Evolutionary conservation across 495 filamentous ascomycete genomes (phyloP).

Genomic region (Penicillium turbatum): DNA sequence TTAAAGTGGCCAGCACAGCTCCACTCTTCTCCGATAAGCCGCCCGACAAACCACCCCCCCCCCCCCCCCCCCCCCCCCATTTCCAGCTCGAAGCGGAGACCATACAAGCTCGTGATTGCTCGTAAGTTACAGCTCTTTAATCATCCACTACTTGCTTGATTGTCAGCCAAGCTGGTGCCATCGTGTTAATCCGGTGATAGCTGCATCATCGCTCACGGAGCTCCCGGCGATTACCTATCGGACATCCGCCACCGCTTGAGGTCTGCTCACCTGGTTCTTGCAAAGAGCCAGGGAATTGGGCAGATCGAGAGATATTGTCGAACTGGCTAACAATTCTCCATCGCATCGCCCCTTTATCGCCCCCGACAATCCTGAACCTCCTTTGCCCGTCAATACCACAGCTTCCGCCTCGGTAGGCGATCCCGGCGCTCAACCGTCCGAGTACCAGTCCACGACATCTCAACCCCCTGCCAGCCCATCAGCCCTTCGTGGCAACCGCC

Average conservation of each 20-base stretch:
- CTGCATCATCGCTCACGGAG: background rate
- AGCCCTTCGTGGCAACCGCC: slow-evolving; percentile 14
- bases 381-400: slow-evolving; percentile 34
- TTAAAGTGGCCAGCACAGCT: too few relatives aligned
- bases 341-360: slow-evolving; percentile 50
- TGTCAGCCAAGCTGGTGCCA: background rate
- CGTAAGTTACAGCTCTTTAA: background rate
- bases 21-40: background rate
- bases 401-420: slow-evolving; percentile 17
- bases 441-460: slow-evolving; percentile 5
- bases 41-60: background rate
- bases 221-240: slow-evolving; percentile 10
- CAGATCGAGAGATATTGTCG: slow-evolving; percentile 47
- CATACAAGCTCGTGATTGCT: background rate
- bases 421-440: slow-evolving; percentile 16
- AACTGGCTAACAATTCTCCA: slow-evolving; percentile 58
- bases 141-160: background rate
- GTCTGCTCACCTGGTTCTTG: slow-evolving; percentile 51
- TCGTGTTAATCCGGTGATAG: too few relatives aligned
- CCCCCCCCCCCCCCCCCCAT: background rate
- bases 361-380: slow-evolving; percentile 55
- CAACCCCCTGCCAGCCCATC: slow-evolving; percentile 8
- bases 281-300: slow-evolving; percentile 47
- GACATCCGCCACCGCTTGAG: slow-evolving; percentile 17
- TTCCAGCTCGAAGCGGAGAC: background rate